Conservation (phyloP, 352 stramenopile species). For the Globisporangium spinosum region DNA sequence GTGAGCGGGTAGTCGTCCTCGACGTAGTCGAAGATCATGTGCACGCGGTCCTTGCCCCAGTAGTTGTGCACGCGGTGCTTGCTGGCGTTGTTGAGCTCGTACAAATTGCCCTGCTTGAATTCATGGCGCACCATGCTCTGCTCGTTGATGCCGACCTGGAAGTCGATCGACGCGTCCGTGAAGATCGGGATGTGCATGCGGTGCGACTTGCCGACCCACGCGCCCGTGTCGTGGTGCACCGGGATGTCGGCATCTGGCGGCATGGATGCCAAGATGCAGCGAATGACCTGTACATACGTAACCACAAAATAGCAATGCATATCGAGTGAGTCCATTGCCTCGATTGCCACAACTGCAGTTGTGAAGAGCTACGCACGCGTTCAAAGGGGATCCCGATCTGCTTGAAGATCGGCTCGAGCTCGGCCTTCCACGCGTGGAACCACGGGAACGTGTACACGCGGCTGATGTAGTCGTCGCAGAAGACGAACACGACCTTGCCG, state of each 20-base stretch:
- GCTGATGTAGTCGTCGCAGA: conserved; percentile 98
- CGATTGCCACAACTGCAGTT: too few species aligned
- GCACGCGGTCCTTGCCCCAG: conserved; percentile 88
- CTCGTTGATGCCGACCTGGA: conserved; percentile 83
- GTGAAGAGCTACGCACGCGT: conserved; percentile 18
- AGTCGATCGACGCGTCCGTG: conserved; percentile 78
- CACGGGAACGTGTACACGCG: conserved; percentile 95
- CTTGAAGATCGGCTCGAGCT: conserved; percentile 88
- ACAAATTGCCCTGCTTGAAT: conserved; percentile 92
- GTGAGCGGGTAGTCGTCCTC: conserved; percentile 70
- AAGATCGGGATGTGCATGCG: conserved; percentile 96
- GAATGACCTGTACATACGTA: conserved; percentile 62
- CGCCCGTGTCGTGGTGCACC: conserved; percentile 96
- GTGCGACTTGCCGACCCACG: conserved; percentile 95
- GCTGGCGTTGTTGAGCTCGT: conserved; percentile 99
- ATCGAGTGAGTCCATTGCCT: not conserved
- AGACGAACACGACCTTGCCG: conserved; percentile 97
- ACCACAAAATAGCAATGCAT: not conserved
- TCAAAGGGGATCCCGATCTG: conserved; percentile 81
- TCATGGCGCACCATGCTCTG: conserved; percentile 87
- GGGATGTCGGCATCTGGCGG: conserved; percentile 94
- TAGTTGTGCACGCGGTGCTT: conserved; percentile 95
- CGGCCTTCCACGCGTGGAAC: conserved; percentile 81
- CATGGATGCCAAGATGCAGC: conserved; percentile 95
- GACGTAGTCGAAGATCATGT: conserved; percentile 99